Evolutionary conservation across 106 monocot genomes (phyloP).

Genomic region (Alisma plantagoaquatica): DNA sequence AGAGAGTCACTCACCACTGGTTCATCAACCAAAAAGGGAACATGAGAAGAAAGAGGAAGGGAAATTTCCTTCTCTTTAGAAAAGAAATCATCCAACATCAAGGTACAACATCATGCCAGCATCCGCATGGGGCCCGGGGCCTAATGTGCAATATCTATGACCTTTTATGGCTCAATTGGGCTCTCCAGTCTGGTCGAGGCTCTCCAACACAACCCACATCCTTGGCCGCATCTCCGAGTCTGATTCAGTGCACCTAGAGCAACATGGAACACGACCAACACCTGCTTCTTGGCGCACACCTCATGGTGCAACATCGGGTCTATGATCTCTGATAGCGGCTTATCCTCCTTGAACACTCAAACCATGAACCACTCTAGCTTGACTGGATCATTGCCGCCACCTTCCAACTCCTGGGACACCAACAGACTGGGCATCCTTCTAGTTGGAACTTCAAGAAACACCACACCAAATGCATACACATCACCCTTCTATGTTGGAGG

Average conservation of each 20-base stretch:
- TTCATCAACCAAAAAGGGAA: no score
- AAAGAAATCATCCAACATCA: no score
- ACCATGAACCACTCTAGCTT: constrained; percentile 62
- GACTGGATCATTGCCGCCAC: no score
- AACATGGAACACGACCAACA: constrained; percentile 77
- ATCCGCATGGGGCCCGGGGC: no score
- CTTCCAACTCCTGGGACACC: no score
- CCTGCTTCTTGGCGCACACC: constrained; percentile 86
- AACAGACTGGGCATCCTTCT: constrained; percentile 21
- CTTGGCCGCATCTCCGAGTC: constrained; percentile 63
- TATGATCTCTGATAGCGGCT: constrained; percentile 75
- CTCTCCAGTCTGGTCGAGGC: constrained; percentile 64
- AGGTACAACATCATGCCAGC: no score
- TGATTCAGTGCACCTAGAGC: constrained; percentile 72
- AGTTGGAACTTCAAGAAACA: constrained; percentile 44
- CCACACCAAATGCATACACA: constrained; percentile 54
- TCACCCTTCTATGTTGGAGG: constrained; percentile 70
- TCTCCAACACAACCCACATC: constrained; percentile 60
- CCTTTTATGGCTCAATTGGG: constrained; percentile 25
- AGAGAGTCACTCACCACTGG: no score
- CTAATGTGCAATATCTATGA: no score
- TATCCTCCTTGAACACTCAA: constrained; percentile 67
- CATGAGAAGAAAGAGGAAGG: no score
- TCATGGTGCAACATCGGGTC: constrained; percentile 70
- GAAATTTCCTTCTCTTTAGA: no score